Percentiles rank a stretch among this genome's conserved stretches.
Evolutionary conservation across 2,329 filamentous ascomycete species (phyloP).

Genomic region (Aureobasidium sp.): DNA sequence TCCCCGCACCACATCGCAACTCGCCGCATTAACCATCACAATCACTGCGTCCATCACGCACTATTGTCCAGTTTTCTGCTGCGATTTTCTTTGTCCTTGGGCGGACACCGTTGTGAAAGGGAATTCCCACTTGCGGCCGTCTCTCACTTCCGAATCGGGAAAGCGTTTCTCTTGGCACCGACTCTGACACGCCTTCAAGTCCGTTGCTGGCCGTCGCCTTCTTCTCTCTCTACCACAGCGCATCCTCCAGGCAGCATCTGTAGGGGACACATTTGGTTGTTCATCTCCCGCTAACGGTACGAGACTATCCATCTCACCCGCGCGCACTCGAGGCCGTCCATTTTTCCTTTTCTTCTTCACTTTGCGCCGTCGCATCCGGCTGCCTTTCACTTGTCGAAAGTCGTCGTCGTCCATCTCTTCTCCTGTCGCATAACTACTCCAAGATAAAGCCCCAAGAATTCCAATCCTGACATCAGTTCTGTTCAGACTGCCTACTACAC

Average conservation of each 20-base stretch:
- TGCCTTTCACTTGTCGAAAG: background rate
- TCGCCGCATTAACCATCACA: constrained; percentile 12
- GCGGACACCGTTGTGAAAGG: constrained; percentile 1
- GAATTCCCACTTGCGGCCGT: background rate
- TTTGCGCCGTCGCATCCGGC: too few relatives aligned
- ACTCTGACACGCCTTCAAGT: background rate
- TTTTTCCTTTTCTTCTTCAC: background rate
- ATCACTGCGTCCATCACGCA: constrained; percentile 7
- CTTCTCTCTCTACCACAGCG: constrained; percentile 8
- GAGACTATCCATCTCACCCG: constrained; percentile 22
- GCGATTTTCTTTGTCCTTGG: constrained; percentile 14
- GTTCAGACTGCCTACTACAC: constrained; percentile 21
- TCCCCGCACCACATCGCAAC: constrained; percentile 12
- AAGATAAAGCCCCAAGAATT: constrained; percentile 13
- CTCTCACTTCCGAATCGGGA: constrained; percentile 7
- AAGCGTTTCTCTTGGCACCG: constrained; percentile 11
- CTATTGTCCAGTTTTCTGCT: constrained; percentile 12
- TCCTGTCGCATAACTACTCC: background rate
- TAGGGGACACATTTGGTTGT: constrained; percentile 98
- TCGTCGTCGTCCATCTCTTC: background rate
- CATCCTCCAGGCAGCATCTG: constrained; percentile 38
- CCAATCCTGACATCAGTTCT: constrained; percentile 14
- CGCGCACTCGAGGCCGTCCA: background rate
- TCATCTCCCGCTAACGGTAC: constrained; percentile 74
- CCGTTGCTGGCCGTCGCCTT: constrained; percentile 9